phyloP scores from a whole-genome alignment of 805 yeast species.

The Lipomyces orientalis region DNA sequence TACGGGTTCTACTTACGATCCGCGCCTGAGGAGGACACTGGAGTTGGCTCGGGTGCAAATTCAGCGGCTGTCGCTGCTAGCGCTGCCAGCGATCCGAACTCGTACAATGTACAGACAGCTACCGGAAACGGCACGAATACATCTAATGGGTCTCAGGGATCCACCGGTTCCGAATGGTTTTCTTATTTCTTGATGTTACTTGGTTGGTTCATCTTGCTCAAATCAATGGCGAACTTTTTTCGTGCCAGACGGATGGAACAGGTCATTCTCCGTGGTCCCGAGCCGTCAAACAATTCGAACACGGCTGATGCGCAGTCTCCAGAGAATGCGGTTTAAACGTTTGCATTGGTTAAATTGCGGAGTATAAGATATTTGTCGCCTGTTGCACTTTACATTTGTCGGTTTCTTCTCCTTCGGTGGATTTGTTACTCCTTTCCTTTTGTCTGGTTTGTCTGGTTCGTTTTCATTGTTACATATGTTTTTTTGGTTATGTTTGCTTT shows the following conservation, averaged over 20 bases:
- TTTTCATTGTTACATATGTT: background rate
- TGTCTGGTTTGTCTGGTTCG: background rate
- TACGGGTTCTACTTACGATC: conserved; percentile 61
- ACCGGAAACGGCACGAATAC: conserved; percentile 19
- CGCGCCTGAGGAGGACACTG: conserved; percentile 11
- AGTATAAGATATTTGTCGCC: background rate
- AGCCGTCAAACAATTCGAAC: background rate
- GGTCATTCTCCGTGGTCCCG: conserved; percentile 50
- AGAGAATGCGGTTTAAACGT: conserved; percentile 15
- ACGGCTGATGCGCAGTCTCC: background rate
- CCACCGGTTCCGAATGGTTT: conserved; percentile 48
- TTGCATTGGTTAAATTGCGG: background rate
- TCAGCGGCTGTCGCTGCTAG: conserved; percentile 41
- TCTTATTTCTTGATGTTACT: conserved; percentile 68
- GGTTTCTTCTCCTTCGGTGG: background rate
- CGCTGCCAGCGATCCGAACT: conserved; percentile 56
- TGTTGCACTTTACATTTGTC: background rate
- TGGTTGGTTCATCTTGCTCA: conserved; percentile 69
- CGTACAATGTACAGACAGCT: conserved; percentile 51
- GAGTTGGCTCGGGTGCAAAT: conserved; percentile 49
- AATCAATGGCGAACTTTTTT: conserved; percentile 72
- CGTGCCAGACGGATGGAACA: conserved; percentile 79
- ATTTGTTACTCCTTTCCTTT: background rate
- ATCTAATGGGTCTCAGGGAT: conserved; percentile 16
- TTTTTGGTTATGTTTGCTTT: background rate